Percentiles rank a stretch among this genome's conserved stretches.
Conservation (phyloP, 192 early-diverging fungal species). For the Phycomyces blakesleeanus region DNA sequence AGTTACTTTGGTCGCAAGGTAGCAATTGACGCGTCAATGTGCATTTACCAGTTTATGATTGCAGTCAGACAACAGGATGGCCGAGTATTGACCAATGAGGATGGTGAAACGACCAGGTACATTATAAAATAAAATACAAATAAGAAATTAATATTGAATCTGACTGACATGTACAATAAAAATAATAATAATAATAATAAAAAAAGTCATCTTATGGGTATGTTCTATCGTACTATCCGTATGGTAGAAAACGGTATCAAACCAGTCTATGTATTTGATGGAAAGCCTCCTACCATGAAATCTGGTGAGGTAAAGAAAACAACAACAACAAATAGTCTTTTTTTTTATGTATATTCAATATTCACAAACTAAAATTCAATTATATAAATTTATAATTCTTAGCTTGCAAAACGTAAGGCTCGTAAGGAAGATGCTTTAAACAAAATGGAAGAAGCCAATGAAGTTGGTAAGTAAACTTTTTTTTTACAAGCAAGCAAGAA, state of each 20-base stretch:
- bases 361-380: no score
- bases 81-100: slow-evolving; percentile 81
- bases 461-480: slow-evolving; percentile 44
- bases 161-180: slow-evolving; percentile 1
- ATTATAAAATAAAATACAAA: no score
- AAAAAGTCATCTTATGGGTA: slow-evolving; percentile 96
- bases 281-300: slow-evolving; percentile 92
- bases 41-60: slow-evolving; percentile 98
- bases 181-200: no score
- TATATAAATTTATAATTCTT: no score
- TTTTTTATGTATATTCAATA: no score
- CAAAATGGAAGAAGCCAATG: slow-evolving; percentile 68
- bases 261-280: slow-evolving; percentile 97
- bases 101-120: slow-evolving; percentile 91
- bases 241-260: slow-evolving; percentile 98
- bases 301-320: slow-evolving; percentile 84
- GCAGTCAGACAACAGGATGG: slow-evolving; percentile 89
- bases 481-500: neutral
- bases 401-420: slow-evolving; percentile 70
- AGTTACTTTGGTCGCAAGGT: slow-evolving; percentile 92
- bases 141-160: no score
- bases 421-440: slow-evolving; percentile 66
- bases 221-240: slow-evolving; percentile 93
- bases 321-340: no score
- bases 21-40: slow-evolving; percentile 97